These are phyloP conservation scores for Penicillium sclerotigenum DNA, from an alignment of 2,329 filamentous ascomycete species.

Conservation along the genomic window DNA sequence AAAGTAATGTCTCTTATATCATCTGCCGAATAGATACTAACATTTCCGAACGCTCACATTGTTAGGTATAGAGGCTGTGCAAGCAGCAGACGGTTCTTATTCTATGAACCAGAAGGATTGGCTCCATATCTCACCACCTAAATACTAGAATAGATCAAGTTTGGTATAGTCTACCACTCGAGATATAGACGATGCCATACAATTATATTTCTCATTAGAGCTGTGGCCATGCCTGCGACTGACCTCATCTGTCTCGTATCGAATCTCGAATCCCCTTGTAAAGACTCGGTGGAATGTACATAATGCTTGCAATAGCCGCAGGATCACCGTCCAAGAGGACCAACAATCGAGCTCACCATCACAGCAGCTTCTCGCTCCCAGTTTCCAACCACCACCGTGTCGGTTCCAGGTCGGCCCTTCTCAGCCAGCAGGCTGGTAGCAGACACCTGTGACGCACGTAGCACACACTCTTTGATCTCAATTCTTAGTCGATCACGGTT, in stretches of 20 bases:
- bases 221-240: background rate
- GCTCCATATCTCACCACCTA: background rate
- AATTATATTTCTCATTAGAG: background rate
- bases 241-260: background rate
- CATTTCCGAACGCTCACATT: background rate
- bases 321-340: slow-evolving; percentile 42
- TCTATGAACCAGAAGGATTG: background rate
- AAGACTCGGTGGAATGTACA: background rate
- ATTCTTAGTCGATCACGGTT: slow-evolving; percentile 73
- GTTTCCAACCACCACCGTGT: slow-evolving; percentile 49
- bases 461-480: slow-evolving; percentile 77
- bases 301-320: background rate
- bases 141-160: background rate
- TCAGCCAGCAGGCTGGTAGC: slow-evolving; percentile 49
- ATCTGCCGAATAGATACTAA: background rate
- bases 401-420: slow-evolving; percentile 43
- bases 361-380: slow-evolving; percentile 94
- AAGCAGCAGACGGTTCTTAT: background rate
- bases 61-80: background rate
- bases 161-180: background rate
- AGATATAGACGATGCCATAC: background rate
- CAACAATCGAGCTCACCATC: slow-evolving; percentile 82
- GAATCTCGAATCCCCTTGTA: background rate
- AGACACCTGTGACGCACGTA: slow-evolving; percentile 70
- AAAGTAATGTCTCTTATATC: background rate